Evolutionary conservation across 139 green algal species (phyloP).

Genomic region (Choricystis sp.): DNA sequence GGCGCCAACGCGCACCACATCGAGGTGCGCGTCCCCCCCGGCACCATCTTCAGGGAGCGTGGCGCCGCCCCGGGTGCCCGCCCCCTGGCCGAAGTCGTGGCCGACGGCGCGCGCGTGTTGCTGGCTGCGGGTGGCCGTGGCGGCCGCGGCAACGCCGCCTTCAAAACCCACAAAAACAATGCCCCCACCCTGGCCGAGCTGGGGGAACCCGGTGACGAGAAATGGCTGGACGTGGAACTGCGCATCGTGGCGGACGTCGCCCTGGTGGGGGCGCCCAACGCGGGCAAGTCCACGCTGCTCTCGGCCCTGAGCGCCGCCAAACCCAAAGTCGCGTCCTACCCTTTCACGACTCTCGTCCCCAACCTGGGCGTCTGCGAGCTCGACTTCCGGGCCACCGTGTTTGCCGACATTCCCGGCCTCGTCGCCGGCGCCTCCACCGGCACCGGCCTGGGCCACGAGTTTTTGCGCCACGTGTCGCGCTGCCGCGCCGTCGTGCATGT

Average conservation of each 20-base stretch:
- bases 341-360: conserved; percentile 95
- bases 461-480: conserved; percentile 63
- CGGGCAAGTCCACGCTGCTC: conserved; percentile 87
- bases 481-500: conserved; percentile 77
- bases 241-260: conserved; percentile 79
- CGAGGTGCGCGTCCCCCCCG: conserved; percentile 66
- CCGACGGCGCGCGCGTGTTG: conserved; percentile 40
- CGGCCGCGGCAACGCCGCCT: conserved; percentile 80
- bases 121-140: conserved; percentile 67
- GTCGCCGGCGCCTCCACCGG: conserved; percentile 83
- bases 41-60: conserved; percentile 67
- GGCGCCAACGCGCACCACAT: conserved; percentile 60
- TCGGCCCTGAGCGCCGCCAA: conserved; percentile 52
- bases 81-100: conserved; percentile 66
- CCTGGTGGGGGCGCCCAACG: conserved; percentile 88
- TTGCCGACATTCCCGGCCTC: conserved; percentile 80
- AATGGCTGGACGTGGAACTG: conserved; percentile 83
- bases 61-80: conserved; percentile 23
- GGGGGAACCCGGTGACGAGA: conserved; percentile 43
- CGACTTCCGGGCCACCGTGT: conserved; percentile 59
- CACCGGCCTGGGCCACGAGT: conserved; percentile 82
- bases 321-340: conserved; percentile 92
- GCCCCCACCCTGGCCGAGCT: conserved; percentile 45
- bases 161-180: conserved; percentile 78
- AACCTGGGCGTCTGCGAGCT: conserved; percentile 90